phyloP scores from a whole-genome alignment of 1,139 yeast species.

The Candida sanyaensis region DNA sequence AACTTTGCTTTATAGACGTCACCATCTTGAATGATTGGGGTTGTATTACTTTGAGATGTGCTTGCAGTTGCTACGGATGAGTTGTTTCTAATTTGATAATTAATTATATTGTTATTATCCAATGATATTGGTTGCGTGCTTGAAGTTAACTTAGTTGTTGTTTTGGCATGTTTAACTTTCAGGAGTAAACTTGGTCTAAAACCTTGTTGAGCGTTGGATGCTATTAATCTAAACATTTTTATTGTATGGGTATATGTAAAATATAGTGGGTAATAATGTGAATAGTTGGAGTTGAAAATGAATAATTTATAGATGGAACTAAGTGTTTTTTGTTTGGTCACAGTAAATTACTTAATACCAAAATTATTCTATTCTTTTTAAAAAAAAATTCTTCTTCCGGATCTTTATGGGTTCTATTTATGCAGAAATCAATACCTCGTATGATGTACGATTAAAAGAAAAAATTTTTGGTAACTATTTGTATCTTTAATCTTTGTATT shows the following conservation, averaged over 20 bases:
- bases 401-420: slow-evolving; percentile 3
- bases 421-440: not conserved
- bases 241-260: not conserved
- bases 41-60: not conserved
- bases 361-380: no score
- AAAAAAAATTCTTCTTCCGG: not conserved
- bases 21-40: slow-evolving; percentile 3
- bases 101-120: slow-evolving; percentile 6
- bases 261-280: not conserved
- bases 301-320: not conserved
- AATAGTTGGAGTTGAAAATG: not conserved
- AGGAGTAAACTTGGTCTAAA: slow-evolving; percentile 42
- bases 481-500: not conserved
- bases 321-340: no score
- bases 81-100: slow-evolving; percentile 10
- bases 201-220: slow-evolving; percentile 38
- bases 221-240: slow-evolving; percentile 42
- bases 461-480: slow-evolving; percentile 1
- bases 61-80: slow-evolving; percentile 7
- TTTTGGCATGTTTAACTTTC: slow-evolving; percentile 35
- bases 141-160: slow-evolving; percentile 1
- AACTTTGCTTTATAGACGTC: slow-evolving; percentile 4
- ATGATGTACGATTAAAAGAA: not conserved
- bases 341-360: no score
- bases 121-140: slow-evolving; percentile 9